Evolutionary conservation across 164 flowering plant genomes (phyloP).

Genomic region (Tetrastigma voinierianum): DNA sequence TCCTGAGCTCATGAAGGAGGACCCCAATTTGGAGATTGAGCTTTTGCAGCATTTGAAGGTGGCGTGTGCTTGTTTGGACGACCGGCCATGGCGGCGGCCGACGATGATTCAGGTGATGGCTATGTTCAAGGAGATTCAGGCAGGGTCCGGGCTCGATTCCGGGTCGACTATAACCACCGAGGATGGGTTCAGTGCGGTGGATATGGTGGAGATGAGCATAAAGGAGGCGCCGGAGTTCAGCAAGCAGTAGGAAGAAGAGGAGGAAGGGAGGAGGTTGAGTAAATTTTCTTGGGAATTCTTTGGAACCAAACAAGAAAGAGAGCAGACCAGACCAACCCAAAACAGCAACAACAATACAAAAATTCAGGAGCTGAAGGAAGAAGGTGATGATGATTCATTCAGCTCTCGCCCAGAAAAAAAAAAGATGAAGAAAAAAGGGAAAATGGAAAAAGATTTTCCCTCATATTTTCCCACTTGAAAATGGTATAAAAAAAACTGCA

Average conservation of each 20-base stretch:
- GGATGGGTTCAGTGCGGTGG: conserved; percentile 49
- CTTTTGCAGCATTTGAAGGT: conserved; percentile 77
- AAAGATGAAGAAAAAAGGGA: not conserved
- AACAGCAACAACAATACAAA: no score
- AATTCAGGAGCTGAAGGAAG: not conserved
- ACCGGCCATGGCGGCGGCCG: conserved; percentile 76
- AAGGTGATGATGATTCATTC: conserved; percentile 9
- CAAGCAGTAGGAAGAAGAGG: conserved; percentile 28
- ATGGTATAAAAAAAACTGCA: conserved; percentile 16
- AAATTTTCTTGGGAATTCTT: conserved; percentile 28
- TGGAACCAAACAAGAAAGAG: conserved; percentile 15
- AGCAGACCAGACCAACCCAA: no score
- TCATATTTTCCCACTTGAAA: conserved; percentile 15
- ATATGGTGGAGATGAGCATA: conserved; percentile 70
- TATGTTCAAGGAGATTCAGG: conserved; percentile 90
- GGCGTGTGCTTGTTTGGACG: conserved; percentile 87
- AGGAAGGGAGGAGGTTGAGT: not conserved
- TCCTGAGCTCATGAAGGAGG: conserved; percentile 67
- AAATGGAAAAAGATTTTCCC: conserved; percentile 25
- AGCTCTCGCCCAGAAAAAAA: conserved; percentile 7
- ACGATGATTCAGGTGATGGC: conserved; percentile 97
- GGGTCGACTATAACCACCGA: conserved; percentile 45
- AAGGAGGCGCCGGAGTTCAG: conserved; percentile 60
- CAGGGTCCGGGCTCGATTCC: conserved; percentile 64
- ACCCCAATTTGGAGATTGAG: conserved; percentile 74